Evolutionary conservation across 495 filamentous ascomycete species (phyloP), one percentile per base, ranked within the genome.

Genomic region (Xylaria sp.): DNA sequence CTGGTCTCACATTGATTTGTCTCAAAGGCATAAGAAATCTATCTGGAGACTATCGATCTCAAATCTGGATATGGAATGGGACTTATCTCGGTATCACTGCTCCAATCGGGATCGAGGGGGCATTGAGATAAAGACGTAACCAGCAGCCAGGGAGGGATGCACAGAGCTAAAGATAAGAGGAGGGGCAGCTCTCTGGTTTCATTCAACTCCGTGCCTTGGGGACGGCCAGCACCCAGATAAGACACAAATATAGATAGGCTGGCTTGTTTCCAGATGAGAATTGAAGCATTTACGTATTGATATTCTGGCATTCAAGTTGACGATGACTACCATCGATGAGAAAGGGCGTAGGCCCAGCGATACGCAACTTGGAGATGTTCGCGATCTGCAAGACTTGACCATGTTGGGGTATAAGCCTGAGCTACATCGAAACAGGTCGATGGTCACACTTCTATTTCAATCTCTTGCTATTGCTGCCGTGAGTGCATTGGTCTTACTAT

Each of bases 401-500:
- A 75, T 89, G 68, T 76, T 89, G 70, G 88, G 88, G 8, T 90
- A 90, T 74, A 89, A 88, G 80, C 88, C 89, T 57, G 88, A 90
- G 72, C 76, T 90, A 43, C 80, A 77, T 24, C 80, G 88, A 21
- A 88, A 90, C 76, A 76, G 80, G 33, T 82, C 80, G n/a, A 82
- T 82, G 79, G 79, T 79, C 44, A 82, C 80, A 24, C 67, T 82
- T 61, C 59, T 82, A 52, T 81, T 81, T 67, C 79, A 82, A 73
- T 79, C 78, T 12, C 62, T 82, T 55, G 80, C 80, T 24, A 80
- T 81, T 41, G 82, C 83, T 76, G 77, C 85, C 70, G 86, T 82
- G 79, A 50, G 81, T 79, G 5, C 12, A 3, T 53, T 21, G 24
- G 17, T 59, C 8, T 59, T n/a, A 21, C 21, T 1, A 24, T 29